Evolutionary conservation across 805 yeast genomes (phyloP), one percentile per base, ranked within the genome.

Genomic region (Lipomyces sp.): DNA sequence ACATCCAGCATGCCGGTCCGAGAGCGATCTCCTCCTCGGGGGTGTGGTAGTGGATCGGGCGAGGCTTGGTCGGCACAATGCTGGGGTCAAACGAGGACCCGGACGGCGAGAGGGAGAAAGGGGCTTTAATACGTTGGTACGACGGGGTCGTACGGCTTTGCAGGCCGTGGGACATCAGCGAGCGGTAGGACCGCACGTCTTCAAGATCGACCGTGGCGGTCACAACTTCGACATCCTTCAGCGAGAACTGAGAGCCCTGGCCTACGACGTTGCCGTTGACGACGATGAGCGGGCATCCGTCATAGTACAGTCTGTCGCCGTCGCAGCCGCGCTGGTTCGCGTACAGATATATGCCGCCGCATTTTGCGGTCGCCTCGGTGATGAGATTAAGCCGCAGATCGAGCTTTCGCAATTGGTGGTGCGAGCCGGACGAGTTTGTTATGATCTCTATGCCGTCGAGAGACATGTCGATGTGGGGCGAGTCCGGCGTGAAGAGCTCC

Each of bases 1-100:
- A 93, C 57, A 93, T 69, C 99, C 99, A 93, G 68, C 98, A 93
- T 0, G 99, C 98, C 0, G 99, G 99, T 0, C 99, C 99, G 39
- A 86, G 73, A 0, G 98, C 97, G 59, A 93, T 91, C 68, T 93
- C 99, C 69, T 93, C 97, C 63, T 90, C 95, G 2, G 98, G 96
- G 1, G 73, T 64, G 68, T 86, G 95, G 62, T 84, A 84, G 34
- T 74, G 75, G 39, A 84, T 74, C 4, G 71, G 73, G 21, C 69
- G 65, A 1, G 77, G 63, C 19, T 64, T 63, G 0, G 93, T 70
- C 18, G 96, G 96, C 10, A 63, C 67, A 10, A 86, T 69, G 0
- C 65, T 62, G 19, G 86, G 80, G 64, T 86, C 80, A 61, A 87
- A 85, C 34, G 79, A 73, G 38, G 77, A 64, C 4, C 74, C 67